Conservation (phyloP, 2,329 filamentous ascomycete species). For the Ambrosiella xylebori region DNA sequence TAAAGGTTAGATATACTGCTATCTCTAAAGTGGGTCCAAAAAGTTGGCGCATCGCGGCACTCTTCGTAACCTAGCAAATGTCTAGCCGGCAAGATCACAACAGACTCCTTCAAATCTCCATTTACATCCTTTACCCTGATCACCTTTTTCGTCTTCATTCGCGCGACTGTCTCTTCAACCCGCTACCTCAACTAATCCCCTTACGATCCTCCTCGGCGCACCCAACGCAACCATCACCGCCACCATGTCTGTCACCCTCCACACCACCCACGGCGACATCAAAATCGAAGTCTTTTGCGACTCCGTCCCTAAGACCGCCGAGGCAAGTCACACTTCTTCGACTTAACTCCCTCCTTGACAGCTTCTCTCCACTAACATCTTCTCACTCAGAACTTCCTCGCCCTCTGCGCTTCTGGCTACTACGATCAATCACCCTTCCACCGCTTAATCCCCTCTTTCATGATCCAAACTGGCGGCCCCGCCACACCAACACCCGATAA, state of each 20-base stretch:
- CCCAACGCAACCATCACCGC: background rate
- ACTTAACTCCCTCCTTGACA: background rate
- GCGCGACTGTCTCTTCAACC: background rate
- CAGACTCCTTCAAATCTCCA: background rate
- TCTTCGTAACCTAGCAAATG: background rate
- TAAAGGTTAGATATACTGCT: background rate
- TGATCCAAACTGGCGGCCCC: conserved; percentile 58
- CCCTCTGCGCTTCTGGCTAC: conserved; percentile 63
- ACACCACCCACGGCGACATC: conserved; percentile 76
- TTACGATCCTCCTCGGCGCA: background rate
- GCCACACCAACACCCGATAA: conserved; percentile 36
- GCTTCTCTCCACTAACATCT: background rate
- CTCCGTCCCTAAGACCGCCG: conserved; percentile 78
- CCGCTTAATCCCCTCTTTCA: conserved; percentile 65
- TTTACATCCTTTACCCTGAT: background rate
- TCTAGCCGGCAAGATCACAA: too few species aligned
- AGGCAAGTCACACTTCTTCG: conserved; percentile 32
- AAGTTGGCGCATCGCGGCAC: background rate
- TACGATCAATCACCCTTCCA: conserved; percentile 64
- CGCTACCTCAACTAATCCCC: background rate
- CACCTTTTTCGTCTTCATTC: background rate
- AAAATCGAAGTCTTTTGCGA: conserved; percentile 97
- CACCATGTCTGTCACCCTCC: conserved; percentile 49
- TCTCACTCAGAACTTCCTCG: conserved; percentile 57
- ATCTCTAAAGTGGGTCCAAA: background rate